Evolutionary conservation across 805 yeast species (phyloP), one percentile per base, ranked within the genome.

Genomic region (Kodamaea laetipori): DNA sequence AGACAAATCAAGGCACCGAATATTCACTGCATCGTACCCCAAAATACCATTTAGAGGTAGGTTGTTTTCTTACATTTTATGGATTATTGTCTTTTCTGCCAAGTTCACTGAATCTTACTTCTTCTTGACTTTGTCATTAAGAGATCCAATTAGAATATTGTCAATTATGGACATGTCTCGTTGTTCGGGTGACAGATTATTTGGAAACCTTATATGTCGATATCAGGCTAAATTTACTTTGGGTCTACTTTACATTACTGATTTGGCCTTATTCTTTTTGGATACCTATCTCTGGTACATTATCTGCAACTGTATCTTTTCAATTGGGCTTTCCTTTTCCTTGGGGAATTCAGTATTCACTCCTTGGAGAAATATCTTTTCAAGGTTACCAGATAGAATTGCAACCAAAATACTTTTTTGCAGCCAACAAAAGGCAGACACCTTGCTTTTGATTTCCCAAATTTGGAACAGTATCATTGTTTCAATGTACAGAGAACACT

Each of bases 251-350:
- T 52, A 51, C 26, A 27, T 59, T 7, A 55, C 67, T 0, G 59
- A 66, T 44, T 51, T 67, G 42, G 55, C 64, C 11, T 49, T 67
- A n/a, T 67, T 66, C 44, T 65, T 67, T 45, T 54, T 67, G 4
- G 73, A 67, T 44, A 65, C 73, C 4, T 67, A 67, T 37, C 55
- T 66, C n/a, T 67, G 73, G 73, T 67, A 67, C 50, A 56, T 66
- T 25, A 59, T 67, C 28, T 57, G 66, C 52, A 66, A 64, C 47
- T 63, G 70, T 41, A 34, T 66, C 4, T 63, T 67, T 45, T 64
- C 71, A 4, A 57, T 64, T 4, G 55, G 52, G 1, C 48, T 66
- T 17, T 63, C 71, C 11, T 62, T 61, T 47, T 54, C 63, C 6
- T 45, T 52, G 3, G 71, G 71, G 0, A 55, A 58, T 6, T 64